phyloP scores from a whole-genome alignment of 345 rosid species.

The Eucalyptus guilfoylei region DNA sequence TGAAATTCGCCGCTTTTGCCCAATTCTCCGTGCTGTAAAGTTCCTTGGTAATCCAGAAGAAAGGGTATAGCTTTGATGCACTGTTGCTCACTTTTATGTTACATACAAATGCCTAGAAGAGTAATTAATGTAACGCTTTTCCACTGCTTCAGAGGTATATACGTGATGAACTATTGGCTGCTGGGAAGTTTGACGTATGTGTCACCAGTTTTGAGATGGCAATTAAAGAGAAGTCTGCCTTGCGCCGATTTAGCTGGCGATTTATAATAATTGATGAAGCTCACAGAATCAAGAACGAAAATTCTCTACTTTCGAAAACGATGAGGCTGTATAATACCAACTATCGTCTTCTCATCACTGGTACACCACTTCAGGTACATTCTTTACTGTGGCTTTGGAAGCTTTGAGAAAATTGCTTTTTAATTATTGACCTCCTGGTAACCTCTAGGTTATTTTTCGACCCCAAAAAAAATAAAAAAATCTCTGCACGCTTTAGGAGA shows the following conservation, averaged over 20 bases:
- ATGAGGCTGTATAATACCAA: constrained; percentile 89
- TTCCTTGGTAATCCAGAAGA: constrained; percentile 99
- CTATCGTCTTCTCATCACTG: constrained; percentile 90
- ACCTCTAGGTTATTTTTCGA: not conserved
- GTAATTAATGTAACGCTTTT: not conserved
- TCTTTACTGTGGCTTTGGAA: not conserved
- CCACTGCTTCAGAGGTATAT: constrained; percentile 56
- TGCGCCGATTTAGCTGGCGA: constrained; percentile 98
- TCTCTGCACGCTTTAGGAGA: not conserved
- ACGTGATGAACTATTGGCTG: constrained; percentile 82
- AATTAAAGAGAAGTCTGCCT: constrained; percentile 82
- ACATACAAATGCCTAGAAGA: not conserved
- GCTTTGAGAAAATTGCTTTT: not conserved
- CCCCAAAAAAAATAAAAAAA: not conserved
- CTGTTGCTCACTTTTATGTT: not conserved
- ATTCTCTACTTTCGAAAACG: constrained; percentile 90
- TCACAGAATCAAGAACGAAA: constrained; percentile 92
- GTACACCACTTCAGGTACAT: constrained; percentile 96
- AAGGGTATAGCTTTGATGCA: constrained; percentile 38
- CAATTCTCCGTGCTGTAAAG: constrained; percentile 82
- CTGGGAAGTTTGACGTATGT: constrained; percentile 97
- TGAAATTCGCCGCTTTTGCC: constrained; percentile 95
- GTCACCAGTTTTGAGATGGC: constrained; percentile 99
- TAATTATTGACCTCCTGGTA: not conserved
- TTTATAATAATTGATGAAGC: constrained; percentile 98